Base-by-base conservation (phyloP, 768 basidiomycete genomes). In the Boletus coccyginus region DNA sequence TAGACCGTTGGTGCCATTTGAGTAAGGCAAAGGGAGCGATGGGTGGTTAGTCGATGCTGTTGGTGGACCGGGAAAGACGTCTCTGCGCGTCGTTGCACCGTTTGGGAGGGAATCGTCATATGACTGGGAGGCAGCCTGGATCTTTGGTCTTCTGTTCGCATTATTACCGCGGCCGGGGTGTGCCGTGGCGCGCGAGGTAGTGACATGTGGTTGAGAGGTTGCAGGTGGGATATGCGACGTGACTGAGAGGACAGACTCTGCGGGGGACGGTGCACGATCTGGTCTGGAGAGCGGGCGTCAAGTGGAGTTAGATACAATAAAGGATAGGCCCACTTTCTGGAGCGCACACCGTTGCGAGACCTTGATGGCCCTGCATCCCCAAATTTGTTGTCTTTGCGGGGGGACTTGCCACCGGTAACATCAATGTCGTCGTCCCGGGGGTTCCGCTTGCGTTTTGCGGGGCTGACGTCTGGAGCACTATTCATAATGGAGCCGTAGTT, bases 181-280 rank as follows among this genome's bases (percentile, higher is more conserved):
- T 35, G 65, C 69, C 53, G 62, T 62, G 36, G 63, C 52, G 56
- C 70, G 71, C 27, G 71, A 65, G 51, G 54, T 61, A n/a, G 47
- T 60, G 40, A 69, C 51, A 40, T 62, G 67, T 51, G 65, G 52
- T 53, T 68, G 74, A n/a, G 63, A 35, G 10, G 62, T 67, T 41
- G 75, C 75, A 27, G 73, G 68, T 24, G 77, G 81, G 50, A 81
- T 70, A 62, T 89, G 87, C 31, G 86, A 87, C n/a, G 81, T 82
- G 66, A 84, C 80, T 1, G 89, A 91, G 42, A 86, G 75, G 36
- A 89, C 65, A 10, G 89, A 92, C 64, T 90, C 89, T 13, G 88
- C 78, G 7, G 89, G 89, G 2, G 89, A 91, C 27, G 77, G 74
- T 13, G 78, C 80, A 49, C 88, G 85, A 63, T 90, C 87, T 31